Evolutionary conservation across 495 filamentous ascomycete genomes (phyloP).

Genomic region (Tuber magnatum): DNA sequence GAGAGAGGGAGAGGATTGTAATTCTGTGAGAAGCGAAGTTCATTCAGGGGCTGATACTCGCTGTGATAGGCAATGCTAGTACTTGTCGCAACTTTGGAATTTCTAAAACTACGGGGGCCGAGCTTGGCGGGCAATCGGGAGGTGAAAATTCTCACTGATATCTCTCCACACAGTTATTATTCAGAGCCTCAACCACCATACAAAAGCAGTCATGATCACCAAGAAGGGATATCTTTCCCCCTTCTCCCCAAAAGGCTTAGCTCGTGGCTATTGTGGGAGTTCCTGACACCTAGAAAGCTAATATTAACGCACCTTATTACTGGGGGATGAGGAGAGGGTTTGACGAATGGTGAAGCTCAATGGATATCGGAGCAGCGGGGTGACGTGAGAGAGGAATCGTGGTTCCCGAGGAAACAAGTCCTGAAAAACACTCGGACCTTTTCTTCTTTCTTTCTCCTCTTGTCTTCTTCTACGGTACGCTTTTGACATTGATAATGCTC

Average conservation of each 20-base stretch:
- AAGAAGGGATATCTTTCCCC: background rate
- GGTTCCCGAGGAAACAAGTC: background rate
- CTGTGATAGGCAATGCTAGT: background rate
- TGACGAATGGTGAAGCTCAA: background rate
- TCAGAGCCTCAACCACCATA: background rate
- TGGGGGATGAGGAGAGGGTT: background rate
- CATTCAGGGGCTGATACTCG: background rate
- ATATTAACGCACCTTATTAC: background rate
- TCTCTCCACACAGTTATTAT: background rate
- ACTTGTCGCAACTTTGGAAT: background rate
- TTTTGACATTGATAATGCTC: background rate
- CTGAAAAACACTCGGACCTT: background rate
- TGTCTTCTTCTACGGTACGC: background rate
- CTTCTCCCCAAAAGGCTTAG: background rate
- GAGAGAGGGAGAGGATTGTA: background rate
- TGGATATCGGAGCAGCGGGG: background rate
- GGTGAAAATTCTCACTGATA: background rate
- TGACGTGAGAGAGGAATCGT: slow-evolving; percentile 3
- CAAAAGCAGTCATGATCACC: background rate
- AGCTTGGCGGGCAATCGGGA: background rate
- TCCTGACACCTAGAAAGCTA: background rate
- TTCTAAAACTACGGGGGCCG: background rate
- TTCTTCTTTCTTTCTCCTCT: background rate
- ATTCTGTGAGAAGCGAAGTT: background rate
- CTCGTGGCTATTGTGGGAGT: background rate